Evolutionary conservation across 1,284 basidiomycete species (phyloP), one percentile per base, ranked within the genome.

Genomic region (Wallemia hederae): DNA sequence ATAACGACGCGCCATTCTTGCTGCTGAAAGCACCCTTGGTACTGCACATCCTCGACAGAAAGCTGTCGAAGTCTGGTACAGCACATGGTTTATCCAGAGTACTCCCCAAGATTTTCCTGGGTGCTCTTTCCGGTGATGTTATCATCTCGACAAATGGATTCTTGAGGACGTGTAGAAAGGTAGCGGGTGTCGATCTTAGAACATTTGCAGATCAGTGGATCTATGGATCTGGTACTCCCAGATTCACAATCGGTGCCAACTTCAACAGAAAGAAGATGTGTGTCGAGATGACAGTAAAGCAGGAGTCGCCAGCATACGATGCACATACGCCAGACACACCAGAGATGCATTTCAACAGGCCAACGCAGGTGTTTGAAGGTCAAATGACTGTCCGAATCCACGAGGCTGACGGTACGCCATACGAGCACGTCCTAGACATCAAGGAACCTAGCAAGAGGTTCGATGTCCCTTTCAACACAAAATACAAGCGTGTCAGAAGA

Each of bases 381-480:
- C 88, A 90, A 74, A 88, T 98, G 83, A 97, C 94, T 19, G 85
- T 98, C 60, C 86, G 94, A 22, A 97, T 98, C 62, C 91, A 98
- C 69, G 94, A 99, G 74, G 91, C 91, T 0, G 94, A 98, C 69
- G 94, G 94, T 1, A 97, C 94, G 39, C 92, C 94, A 0, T 98
- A 98, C 68, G 94, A 99, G 70, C 94, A 99, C 69, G 87, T 98
- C 24, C 76, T 99, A 49, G 90, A 96, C 69, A 85, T 98, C 62
- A 82, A 85, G 49, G 79, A 79, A 24, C 72, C 80, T 1, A 85
- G 84, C 72, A 96, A 94, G 70, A 81, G 85, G 15, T 96, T 88
- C 69, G 89, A 94, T 67, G 89, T 98, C 0, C 91, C 94, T 0
- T 98, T 97, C 77, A 98, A 98, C 70, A 97, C 92, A n/a, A 98